Evolutionary conservation across 169 alveolate genomes (phyloP), one percentile per base, ranked within the genome.

Genomic region (Plasmodium reichenowi): DNA sequence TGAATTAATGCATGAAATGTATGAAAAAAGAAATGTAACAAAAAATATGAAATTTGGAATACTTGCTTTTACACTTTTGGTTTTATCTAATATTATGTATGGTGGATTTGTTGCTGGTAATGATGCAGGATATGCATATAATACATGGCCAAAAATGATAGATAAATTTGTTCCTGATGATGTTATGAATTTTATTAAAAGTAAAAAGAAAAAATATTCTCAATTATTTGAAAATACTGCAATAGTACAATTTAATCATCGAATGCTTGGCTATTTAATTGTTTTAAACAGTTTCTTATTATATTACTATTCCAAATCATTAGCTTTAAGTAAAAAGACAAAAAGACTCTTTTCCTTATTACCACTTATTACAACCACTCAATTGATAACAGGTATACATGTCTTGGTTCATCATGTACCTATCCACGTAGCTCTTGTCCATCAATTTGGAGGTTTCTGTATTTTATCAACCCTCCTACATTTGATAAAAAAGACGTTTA

Each of bases 101-200:
- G 91, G 91, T 2, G 94, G 96, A 29, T 76, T 96, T 72, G 98
- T 96, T 12, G 97, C 98, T 6, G 98, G 98, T 6, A 96, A 88
- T 48, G 95, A 95, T 63, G 97, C 97, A 5, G 97, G 98, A 1
- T 75, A 90, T 24, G 96, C 97, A 8, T 94, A 88, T 86, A 96
- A 96, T 64, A 96, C 98, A n/a, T 96, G 96, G 95, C 98, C 98
- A 4, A 83, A 90, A 74, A 93, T 96, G 93, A 88, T 95, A 48
- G 96, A 93, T 64, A 60, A 94, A 54, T 94, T 88, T 89, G 75
- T 93, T 24, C 97, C 98, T 9, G 93, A 94, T 29, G 96, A 94
- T 29, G 88, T 89, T 48, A 48, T 20, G 10, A 70, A 91, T 20
- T 86, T 94, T 58, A 74, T 71, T 58, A 29, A 45, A 12, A 10